Evolutionary conservation across 352 stramenopile species (phyloP), one percentile per base, ranked within the genome.

Genomic region (Phytophthora foliorum): DNA sequence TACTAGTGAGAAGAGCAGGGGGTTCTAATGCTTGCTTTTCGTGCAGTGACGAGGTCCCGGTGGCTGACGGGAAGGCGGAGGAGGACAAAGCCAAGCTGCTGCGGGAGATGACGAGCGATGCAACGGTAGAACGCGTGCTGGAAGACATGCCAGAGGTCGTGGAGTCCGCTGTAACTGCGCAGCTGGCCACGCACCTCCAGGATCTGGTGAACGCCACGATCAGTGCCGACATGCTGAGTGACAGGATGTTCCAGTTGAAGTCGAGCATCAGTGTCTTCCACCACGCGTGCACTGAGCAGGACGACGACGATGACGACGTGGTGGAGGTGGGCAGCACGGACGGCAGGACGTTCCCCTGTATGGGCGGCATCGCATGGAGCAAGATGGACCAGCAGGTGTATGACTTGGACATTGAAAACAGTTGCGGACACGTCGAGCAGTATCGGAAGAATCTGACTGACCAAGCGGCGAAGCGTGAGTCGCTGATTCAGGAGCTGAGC

Each of bases 241-340:
- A 96, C 64, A 85, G 88, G 55, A 94, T 96, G 86, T 96, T 96
- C 68, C 88, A 96, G 74, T 77, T 96, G 53, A 78, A 94, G 67
- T 93, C 85, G 54, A 92, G 81, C 57, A 74, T 94, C 25, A 89
- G 74, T 46, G 81, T 79, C 11, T 96, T 96, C 63, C 77, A 89
- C 46, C 80, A 92, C 27, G 88, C 85, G 4, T 73, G 66, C 36
- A 82, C 88, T 6, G 81, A 86, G 6, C 77, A 80, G 34, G 61
- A 82, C 7, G 59, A 70, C 0, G 54, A 65, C 0, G 57, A 63
- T 1, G 66, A 75, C 6, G 57, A 67, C 7, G 53, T 56, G 2
- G 17, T 67, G 4, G 42, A 74, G 10, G 54, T 69, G 0, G 52
- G 34, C 31, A 51, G 67, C 11, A 65, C 69, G 14, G 56, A 73